A percentile compares a stretch with the other conserved stretches of the same genome.
These are phyloP conservation scores for Lichtheimia corymbifera DNA, from an alignment of 371 early-diverging fungal genomes.

Conservation along the genomic window DNA sequence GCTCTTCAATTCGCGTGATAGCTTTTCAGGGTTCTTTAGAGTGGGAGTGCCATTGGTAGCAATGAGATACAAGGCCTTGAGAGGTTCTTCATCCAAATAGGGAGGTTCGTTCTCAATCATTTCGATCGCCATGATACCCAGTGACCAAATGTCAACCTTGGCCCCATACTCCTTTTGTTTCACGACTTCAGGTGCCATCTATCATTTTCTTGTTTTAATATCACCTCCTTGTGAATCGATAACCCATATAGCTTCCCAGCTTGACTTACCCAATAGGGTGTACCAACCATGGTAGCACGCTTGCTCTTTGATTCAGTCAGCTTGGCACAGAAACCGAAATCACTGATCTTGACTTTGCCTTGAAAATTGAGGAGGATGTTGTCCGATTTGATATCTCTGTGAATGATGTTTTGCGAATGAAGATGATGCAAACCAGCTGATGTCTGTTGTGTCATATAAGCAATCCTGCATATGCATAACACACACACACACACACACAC, in stretches of 20 bases:
- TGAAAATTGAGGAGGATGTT: constrained; percentile 86
- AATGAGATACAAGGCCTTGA: constrained; percentile 94
- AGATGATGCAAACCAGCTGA: constrained; percentile 89
- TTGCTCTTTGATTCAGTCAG: constrained; percentile 78
- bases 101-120: constrained; percentile 98
- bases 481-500: not conserved
- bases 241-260: not conserved
- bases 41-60: constrained; percentile 97
- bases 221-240: not conserved
- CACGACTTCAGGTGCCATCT: constrained; percentile 92
- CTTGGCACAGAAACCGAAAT: constrained; percentile 93
- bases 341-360: constrained; percentile 93
- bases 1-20: constrained; percentile 82
- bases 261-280: constrained; percentile 77
- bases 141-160: constrained; percentile 93
- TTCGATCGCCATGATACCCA: constrained; percentile 96
- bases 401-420: constrained; percentile 91
- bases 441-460: constrained; percentile 44
- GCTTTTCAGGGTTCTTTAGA: constrained; percentile 81
- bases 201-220: not conserved
- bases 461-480: not conserved
- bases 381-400: constrained; percentile 97
- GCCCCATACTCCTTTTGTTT: constrained; percentile 89
- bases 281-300: constrained; percentile 94
- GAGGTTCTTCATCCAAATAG: constrained; percentile 92